Evolutionary conservation across 2,329 filamentous ascomycete species (phyloP).

Genomic region (Samsoniella hepiali): DNA sequence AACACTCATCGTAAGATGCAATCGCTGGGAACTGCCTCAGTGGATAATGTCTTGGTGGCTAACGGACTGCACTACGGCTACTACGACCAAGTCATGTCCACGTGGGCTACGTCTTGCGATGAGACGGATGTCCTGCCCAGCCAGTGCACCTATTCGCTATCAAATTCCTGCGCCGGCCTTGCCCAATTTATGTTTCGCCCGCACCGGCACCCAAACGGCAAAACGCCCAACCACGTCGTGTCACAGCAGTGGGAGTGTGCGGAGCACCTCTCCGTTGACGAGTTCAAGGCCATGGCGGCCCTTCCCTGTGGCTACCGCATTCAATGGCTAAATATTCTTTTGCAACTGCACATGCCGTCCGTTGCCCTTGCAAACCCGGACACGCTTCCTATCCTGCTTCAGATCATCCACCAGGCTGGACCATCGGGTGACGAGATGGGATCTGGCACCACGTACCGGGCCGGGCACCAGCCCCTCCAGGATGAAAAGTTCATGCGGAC

Average conservation of each 20-base stretch:
- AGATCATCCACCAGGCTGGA: too few species aligned
- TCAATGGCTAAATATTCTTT: too few species aligned
- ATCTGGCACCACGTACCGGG: too few species aligned
- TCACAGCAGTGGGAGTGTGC: background rate
- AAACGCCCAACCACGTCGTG: background rate
- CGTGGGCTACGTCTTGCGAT: background rate
- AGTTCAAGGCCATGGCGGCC: background rate
- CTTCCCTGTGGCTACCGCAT: background rate
- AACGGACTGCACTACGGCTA: background rate
- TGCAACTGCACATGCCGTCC: too few species aligned
- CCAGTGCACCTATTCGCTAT: background rate
- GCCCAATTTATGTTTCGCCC: background rate
- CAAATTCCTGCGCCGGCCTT: background rate
- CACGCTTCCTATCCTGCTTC: too few species aligned
- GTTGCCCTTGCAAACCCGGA: too few species aligned
- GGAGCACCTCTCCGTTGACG: conserved; percentile 26
- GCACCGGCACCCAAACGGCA: background rate
- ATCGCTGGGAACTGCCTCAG: background rate
- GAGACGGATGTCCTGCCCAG: background rate
- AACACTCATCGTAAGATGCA: background rate
- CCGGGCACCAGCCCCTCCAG: too few species aligned
- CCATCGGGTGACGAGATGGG: too few species aligned
- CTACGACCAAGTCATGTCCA: background rate
- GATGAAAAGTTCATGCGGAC: too few species aligned
- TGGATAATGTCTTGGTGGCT: background rate